Conservation (phyloP, 2,329 filamentous ascomycete genomes). For the Colletotrichum trifolii region DNA sequence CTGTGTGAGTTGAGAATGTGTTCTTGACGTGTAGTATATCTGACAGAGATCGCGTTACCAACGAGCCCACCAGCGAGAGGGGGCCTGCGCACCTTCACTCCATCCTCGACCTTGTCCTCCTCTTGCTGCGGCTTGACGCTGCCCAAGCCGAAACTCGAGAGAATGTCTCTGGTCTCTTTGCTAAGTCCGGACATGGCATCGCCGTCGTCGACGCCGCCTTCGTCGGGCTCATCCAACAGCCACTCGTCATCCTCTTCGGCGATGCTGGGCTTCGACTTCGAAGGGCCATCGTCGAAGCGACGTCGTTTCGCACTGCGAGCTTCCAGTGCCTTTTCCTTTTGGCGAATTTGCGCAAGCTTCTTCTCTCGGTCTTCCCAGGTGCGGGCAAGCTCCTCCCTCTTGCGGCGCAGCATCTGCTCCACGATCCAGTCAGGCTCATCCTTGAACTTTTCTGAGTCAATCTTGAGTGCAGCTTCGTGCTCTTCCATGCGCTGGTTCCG, state of each 20-base stretch:
- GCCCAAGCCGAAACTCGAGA: slow-evolving; percentile 72
- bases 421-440: slow-evolving; percentile 89
- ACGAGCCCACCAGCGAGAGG: slow-evolving; percentile 8
- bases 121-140: slow-evolving; percentile 50
- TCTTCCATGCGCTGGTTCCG: slow-evolving; percentile 76
- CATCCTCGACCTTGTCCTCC: slow-evolving; percentile 65
- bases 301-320: slow-evolving; percentile 60
- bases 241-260: slow-evolving; percentile 73
- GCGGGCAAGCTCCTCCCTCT: slow-evolving; percentile 72
- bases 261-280: slow-evolving; percentile 35
- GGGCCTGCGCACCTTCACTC: slow-evolving; percentile 69
- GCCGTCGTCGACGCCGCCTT: slow-evolving; percentile 49
- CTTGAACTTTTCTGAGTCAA: slow-evolving; percentile 56
- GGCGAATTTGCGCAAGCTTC: slow-evolving; percentile 73
- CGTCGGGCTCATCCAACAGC: slow-evolving; percentile 76
- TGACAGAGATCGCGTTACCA: slow-evolving; percentile 50
- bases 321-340: slow-evolving; percentile 70
- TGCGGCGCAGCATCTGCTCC: slow-evolving; percentile 78
- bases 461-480: slow-evolving; percentile 65
- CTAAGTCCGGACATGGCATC: slow-evolving; percentile 70
- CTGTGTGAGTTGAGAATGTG: slow-evolving; percentile 90
- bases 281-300: slow-evolving; percentile 51
- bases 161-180: slow-evolving; percentile 78
- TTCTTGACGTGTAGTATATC: slow-evolving; percentile 93
- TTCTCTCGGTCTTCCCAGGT: slow-evolving; percentile 79